Evolutionary conservation across 2,329 filamentous ascomycete species (phyloP).

Genomic region (Lachnellula subtilissima): DNA sequence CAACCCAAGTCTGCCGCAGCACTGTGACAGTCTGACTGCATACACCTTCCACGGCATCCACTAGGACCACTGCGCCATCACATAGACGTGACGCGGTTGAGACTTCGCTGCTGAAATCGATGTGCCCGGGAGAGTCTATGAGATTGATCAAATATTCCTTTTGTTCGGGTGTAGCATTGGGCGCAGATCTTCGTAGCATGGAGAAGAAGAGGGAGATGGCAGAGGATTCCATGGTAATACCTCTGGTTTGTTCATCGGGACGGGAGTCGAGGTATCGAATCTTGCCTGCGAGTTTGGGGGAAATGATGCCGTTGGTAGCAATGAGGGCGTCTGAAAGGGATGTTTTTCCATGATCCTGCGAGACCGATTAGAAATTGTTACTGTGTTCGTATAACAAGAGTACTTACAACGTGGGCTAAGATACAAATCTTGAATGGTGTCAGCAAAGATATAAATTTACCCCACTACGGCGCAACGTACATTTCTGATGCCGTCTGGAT

Average conservation of each 20-base stretch:
- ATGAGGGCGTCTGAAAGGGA: slow-evolving; percentile 94
- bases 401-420: slow-evolving; percentile 76
- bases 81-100: slow-evolving; percentile 92
- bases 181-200: slow-evolving; percentile 69
- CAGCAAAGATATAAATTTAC: slow-evolving; percentile 17
- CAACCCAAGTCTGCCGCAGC: slow-evolving; percentile 87
- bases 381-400: background rate
- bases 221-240: slow-evolving; percentile 99
- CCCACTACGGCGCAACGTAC: slow-evolving; percentile 47
- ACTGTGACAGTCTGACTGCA: slow-evolving; percentile 99
- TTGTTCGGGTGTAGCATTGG: slow-evolving; percentile 62
- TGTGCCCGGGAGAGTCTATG: slow-evolving; percentile 96
- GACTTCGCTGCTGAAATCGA: slow-evolving; percentile 97
- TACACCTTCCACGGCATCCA: slow-evolving; percentile 95
- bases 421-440: slow-evolving; percentile 71
- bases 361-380: slow-evolving; percentile 1
- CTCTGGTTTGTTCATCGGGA: slow-evolving; percentile 89
- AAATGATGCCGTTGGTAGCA: slow-evolving; percentile 99
- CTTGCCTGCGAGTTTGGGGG: slow-evolving; percentile 93
- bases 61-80: slow-evolving; percentile 88
- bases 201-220: slow-evolving; percentile 96
- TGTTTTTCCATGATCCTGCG: slow-evolving; percentile 90
- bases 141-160: slow-evolving; percentile 95
- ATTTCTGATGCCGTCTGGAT: slow-evolving; percentile 87
- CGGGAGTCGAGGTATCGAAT: slow-evolving; percentile 96